Evolutionary conservation across 805 yeast species (phyloP), one percentile per base, ranked within the genome.

Genomic region (Priceomyces haplophilus): DNA sequence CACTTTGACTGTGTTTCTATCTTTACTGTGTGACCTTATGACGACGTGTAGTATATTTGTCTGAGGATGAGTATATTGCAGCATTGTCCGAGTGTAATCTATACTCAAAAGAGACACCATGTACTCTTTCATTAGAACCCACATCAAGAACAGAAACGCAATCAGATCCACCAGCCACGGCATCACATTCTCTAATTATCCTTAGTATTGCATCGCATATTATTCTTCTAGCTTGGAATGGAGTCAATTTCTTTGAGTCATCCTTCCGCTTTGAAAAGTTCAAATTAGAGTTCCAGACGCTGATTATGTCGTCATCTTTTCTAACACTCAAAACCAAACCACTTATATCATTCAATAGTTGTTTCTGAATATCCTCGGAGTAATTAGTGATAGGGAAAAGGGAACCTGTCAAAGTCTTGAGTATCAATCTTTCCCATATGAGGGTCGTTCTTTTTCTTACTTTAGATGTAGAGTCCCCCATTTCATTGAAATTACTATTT

Each of bases 291-390:
- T 80, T 82, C 88, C 88, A 82, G 38, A 82, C 67, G 43, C 78
- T 67, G 41, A 82, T 65, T 29, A 79, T 73, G 50, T 78, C 81
- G 46, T 79, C 85, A 46, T 79, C 83, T 27, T 73, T 70, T 37
- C 85, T 70, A 12, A 78, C 75, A 54, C 82, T 75, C 41, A 82
- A 65, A 15, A 78, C 83, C 25, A 81, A 55, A 7, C 88, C 88
- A 41, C 75, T 69, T 16, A 83, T 75, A 55, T 78, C 83, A 46
- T 70, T 66, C 48, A 70, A 56, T 13, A 75, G 51, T n/a, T 63
- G 53, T 7, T 67, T 65, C 39, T 63, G 69, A 46, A 62, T 56
- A 33, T 62, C 69, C 39, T 61, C 61, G 36, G 65, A 60, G 23
- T 49, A 48, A 38, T 48, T 51, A 13, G 52, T 48, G 17, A 65